Base-by-base conservation (phyloP, 83 land plant genomes). In the Isoetes engelmannii region DNA sequence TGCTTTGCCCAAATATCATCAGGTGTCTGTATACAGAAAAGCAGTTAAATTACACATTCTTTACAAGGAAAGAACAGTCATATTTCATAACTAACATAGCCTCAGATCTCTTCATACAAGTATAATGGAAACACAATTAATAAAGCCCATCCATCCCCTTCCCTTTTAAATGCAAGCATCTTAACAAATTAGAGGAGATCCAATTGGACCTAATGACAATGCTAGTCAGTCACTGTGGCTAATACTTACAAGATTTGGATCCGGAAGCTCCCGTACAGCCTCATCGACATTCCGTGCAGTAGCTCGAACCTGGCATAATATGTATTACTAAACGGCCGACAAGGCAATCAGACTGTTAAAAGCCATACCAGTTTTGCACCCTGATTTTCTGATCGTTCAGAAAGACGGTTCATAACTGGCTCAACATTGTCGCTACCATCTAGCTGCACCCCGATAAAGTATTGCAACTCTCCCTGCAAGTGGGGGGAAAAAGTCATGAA, bases 391-490 rank as follows among this genome's bases (percentile, higher is more conserved):
- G 99, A 77, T 28, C 49, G 75, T 56, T 88, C 93, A 50, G 99
- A 94, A 4, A 94, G 85, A 20, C 99, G 90, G 49, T 83, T 86
- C 9, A 68, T 37, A 9, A 83, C 78, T 4, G 99, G 93, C 75
- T 94, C 93, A 20, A 90, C 66, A 72, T 94, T 87, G 60, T 84
- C 93, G 77, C 93, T 94, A 71, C 93, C 99, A 85, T 94, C 99
- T 4, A 94, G 80, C 81, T 94, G 99, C 45, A 94, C 99, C 68
- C 99, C 99, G 67, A 94, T 94, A 77, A 94, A 94, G 73, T 94
- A 94, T 82, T 94, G 99, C 54, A 94, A 77, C 61, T 90, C 99
- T 48, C 97, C 99, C 99, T 93, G 69, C 50, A 59, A n/a, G 57
- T 75, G 42, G 37, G 37, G 37, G 37, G 37, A 2, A 28, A 28